Evolutionary conservation across 1,284 basidiomycete species (phyloP).

Genomic region (Ustilago curta): DNA sequence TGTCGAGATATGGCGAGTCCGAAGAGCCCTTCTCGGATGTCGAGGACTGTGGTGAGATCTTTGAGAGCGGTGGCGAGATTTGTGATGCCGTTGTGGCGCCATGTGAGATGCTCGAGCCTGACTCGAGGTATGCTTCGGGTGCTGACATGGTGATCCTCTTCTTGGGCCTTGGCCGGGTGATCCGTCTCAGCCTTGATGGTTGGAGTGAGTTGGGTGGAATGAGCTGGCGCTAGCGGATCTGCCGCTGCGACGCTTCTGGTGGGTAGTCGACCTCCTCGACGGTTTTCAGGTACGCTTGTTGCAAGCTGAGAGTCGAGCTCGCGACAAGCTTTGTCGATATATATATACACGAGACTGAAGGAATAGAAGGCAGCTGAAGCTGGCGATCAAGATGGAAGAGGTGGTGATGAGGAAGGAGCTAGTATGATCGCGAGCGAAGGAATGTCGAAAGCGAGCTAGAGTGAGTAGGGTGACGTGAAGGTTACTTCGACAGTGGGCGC

Average conservation of each 20-base stretch:
- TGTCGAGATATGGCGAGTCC: slow-evolving; percentile 41
- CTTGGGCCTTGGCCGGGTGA: background rate
- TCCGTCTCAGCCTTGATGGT: background rate
- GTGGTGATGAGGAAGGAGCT: background rate
- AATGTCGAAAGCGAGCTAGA: background rate
- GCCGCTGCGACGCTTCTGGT: background rate
- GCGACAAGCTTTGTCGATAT: slow-evolving; percentile 1
- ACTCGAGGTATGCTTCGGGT: slow-evolving; percentile 16
- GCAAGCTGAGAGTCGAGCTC: slow-evolving; percentile 5
- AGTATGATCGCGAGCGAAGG: background rate
- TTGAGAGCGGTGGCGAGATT: slow-evolving; percentile 11
- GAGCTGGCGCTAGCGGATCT: slow-evolving; percentile 2
- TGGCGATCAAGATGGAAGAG: background rate
- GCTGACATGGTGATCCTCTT: slow-evolving; percentile 23
- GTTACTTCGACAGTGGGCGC: background rate
- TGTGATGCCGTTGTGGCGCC: slow-evolving; percentile 11
- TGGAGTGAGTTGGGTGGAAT: background rate
- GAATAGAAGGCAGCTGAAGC: background rate
- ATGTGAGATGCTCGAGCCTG: slow-evolving; percentile 11
- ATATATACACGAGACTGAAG: background rate
- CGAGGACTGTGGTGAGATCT: slow-evolving; percentile 21
- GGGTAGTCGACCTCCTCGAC: background rate
- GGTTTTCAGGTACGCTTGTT: background rate
- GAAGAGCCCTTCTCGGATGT: slow-evolving; percentile 19
- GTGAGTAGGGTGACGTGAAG: background rate